phyloP scores from a whole-genome alignment of 129 eudicot genomes.

The Tagetes erecta region DNA sequence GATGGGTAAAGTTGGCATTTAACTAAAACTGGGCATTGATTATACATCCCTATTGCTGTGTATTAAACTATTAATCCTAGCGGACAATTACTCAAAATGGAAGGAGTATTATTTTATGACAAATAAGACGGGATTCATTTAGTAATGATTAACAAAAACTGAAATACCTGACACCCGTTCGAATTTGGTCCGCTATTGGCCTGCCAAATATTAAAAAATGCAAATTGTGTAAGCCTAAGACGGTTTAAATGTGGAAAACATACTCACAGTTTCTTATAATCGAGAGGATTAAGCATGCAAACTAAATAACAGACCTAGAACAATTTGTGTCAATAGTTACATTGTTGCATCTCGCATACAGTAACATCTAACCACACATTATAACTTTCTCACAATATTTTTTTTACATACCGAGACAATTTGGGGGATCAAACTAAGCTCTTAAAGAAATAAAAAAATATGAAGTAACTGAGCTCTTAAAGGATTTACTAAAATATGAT shows the following conservation, averaged over 20 bases:
- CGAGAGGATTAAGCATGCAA: not conserved
- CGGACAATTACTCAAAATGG: not conserved
- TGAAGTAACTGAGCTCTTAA: too few species aligned
- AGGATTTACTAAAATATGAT: too few species aligned
- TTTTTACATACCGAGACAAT: too few species aligned
- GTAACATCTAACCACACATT: not conserved
- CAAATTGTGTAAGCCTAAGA: slow-evolving; percentile 9
- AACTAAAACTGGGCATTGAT: not conserved
- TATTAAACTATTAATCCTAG: not conserved
- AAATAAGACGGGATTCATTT: slow-evolving; percentile 1
- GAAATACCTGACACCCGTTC: slow-evolving; percentile 88
- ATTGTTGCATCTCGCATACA: not conserved
- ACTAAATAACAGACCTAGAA: not conserved
- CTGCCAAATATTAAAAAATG: slow-evolving; percentile 47
- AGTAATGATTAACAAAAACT: slow-evolving; percentile 11
- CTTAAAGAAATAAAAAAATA: too few species aligned
- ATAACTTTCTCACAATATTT: too few species aligned
- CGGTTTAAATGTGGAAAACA: not conserved
- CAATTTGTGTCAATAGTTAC: not conserved
- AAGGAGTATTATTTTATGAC: not conserved
- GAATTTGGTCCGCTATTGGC: slow-evolving; percentile 95
- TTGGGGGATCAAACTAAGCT: too few species aligned
- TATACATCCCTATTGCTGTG: not conserved
- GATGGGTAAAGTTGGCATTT: not conserved
- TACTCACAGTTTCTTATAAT: slow-evolving; percentile 8